Base-by-base conservation (phyloP, 2,329 filamentous ascomycete genomes). In the Geoglossum cookeanum region DNA sequence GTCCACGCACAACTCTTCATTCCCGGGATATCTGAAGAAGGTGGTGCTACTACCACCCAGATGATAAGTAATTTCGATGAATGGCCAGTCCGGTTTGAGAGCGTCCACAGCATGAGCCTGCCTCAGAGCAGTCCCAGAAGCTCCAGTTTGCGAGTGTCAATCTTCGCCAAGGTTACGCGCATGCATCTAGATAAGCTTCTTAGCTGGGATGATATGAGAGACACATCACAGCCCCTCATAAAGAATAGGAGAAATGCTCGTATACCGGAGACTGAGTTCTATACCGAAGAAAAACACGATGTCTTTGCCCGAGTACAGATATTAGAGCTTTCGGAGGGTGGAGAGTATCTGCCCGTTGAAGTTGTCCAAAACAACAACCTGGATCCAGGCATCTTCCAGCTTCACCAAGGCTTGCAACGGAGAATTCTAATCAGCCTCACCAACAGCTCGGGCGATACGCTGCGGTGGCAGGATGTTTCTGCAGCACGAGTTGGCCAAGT, bases 151-250 rank as follows among this genome's bases (percentile, higher is more conserved):
- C 81, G 92, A 57, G 85, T 95, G 7, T 88, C 89, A 54, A 85
- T 98, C 60, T 97, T 95, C 67, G 90, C 92, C 17, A 85, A 85
- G 65, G 87, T 95, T 39, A 92, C 88, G 1, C 74, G 83, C 0
- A 96, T 96, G 83, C 92, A 98, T 70, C 78, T 98, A 27, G 92
- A 98, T 69, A 97, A 95, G 72, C 77, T 98, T 55, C 79, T 96
- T 11, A 98, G 92, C 71, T 98, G 92, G 92, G 92, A 98, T 67
- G 92, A 97, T 65, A 96, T 98, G 83, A 83, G 91, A 59, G 91
- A 98, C 68, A 75, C 78, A 29, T 75, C 76, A 2, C 74, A 76
- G 53, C 70, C 71, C 27, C 71, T 72, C 17, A 76, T 78, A 57
- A 76, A 73, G 58, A 68, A 73, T 4, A 79, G 73, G 49, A 68